These are phyloP conservation scores for Metschnikowia arizonensis DNA, from an alignment of 805 yeast species.

Conservation along the genomic window DNA sequence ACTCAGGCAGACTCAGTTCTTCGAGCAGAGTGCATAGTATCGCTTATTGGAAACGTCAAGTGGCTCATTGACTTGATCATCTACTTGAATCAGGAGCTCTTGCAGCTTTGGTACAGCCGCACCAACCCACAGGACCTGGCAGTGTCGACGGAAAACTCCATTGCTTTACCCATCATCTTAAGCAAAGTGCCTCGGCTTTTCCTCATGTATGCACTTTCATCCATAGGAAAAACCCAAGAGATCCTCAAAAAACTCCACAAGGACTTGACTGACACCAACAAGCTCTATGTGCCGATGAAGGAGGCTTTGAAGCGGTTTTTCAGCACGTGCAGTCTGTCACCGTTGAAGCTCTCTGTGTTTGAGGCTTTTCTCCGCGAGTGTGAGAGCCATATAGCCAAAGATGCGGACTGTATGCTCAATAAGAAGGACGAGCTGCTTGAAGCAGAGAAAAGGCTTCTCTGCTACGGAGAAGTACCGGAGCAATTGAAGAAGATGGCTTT, in stretches of 20 bases:
- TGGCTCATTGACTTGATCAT: conserved; percentile 84
- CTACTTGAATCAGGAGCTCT: conserved; percentile 66
- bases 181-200: conserved; percentile 69
- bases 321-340: conserved; percentile 45
- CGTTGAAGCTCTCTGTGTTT: conserved; percentile 51
- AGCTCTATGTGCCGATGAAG: conserved; percentile 45
- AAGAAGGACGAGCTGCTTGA: conserved; percentile 25
- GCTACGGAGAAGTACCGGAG: conserved; percentile 56
- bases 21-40: conserved; percentile 59
- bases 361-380: conserved; percentile 62
- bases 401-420: conserved; percentile 18
- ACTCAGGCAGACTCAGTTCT: conserved; percentile 49
- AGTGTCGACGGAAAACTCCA: conserved; percentile 30
- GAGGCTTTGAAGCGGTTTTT: conserved; percentile 51
- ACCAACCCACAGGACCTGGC: conserved; percentile 17
- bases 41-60: conserved; percentile 69
- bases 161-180: conserved; percentile 56
- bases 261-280: conserved; percentile 40
- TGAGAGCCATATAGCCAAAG: conserved; percentile 37
- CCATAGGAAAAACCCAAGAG: conserved; percentile 59
- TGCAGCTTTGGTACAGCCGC: conserved; percentile 39
- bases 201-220: conserved; percentile 60
- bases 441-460: conserved; percentile 58
- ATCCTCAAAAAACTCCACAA: conserved; percentile 54
- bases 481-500: conserved; percentile 39